phyloP scores from a whole-genome alignment of 2,329 filamentous ascomycete genomes.

The Fusarium napiforme region DNA sequence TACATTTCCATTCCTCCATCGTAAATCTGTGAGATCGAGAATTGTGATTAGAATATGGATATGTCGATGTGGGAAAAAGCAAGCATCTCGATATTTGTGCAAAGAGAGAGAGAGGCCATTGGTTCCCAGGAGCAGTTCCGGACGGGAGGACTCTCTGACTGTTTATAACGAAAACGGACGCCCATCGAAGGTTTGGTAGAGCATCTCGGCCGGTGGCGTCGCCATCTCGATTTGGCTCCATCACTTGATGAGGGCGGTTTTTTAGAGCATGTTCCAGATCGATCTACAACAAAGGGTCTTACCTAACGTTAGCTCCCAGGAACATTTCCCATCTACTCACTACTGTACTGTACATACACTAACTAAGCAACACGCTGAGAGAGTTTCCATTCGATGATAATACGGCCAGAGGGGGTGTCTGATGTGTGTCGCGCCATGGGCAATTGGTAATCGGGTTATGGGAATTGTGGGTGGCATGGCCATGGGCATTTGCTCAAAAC shows the following conservation, averaged over 20 bases:
- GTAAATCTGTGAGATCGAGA: background rate
- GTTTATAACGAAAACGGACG: constrained; percentile 8
- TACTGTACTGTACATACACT: background rate
- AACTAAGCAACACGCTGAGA: background rate
- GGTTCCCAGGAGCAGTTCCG: background rate
- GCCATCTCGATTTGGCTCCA: constrained; percentile 37
- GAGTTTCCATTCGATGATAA: background rate
- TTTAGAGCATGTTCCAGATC: constrained; percentile 26
- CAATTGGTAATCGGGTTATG: background rate
- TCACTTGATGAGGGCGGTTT: constrained; percentile 25
- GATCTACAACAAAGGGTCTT: constrained; percentile 21
- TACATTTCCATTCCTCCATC: constrained; percentile 3
- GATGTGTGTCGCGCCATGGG: background rate
- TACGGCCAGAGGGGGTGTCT: background rate
- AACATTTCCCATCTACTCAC: background rate
- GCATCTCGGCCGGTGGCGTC: constrained; percentile 38
- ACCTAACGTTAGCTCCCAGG: background rate
- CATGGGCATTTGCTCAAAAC: constrained; percentile 4
- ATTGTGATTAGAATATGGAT: background rate
- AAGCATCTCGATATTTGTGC: constrained; percentile 22
- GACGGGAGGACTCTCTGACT: background rate
- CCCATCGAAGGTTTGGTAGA: constrained; percentile 37
- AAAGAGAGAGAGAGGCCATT: background rate
- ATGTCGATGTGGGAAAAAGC: background rate
- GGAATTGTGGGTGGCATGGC: constrained; percentile 14